Evolutionary conservation across 108 stramenopile species (phyloP).

Genomic region (Fistulifera solaris): DNA sequence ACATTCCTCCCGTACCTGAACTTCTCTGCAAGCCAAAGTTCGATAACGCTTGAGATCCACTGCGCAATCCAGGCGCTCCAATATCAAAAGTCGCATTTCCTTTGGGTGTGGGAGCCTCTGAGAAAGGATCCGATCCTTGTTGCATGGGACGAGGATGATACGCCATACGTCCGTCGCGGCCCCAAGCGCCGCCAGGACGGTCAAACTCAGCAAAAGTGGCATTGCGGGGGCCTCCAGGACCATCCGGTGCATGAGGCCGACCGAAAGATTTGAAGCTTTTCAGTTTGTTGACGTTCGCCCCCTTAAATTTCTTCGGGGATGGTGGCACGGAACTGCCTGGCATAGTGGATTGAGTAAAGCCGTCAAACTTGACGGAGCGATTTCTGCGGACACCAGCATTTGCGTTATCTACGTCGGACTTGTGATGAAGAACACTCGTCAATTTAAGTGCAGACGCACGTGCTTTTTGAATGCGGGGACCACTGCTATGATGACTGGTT

Average conservation of each 20-base stretch:
- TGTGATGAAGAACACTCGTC: slow-evolving; percentile 25
- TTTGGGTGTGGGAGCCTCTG: background rate
- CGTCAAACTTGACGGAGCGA: slow-evolving; percentile 43
- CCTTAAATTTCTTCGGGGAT: slow-evolving; percentile 22
- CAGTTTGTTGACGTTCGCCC: slow-evolving; percentile 25
- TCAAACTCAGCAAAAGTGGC: slow-evolving; percentile 58
- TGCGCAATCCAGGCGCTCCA: background rate
- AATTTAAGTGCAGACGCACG: slow-evolving; percentile 33
- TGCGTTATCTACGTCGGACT: slow-evolving; percentile 4
- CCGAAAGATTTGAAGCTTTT: slow-evolving; percentile 49
- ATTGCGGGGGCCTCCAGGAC: slow-evolving; percentile 40
- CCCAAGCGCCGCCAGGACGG: slow-evolving; percentile 32
- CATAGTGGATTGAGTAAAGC: slow-evolving; percentile 12
- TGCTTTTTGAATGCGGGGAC: slow-evolving; percentile 19
- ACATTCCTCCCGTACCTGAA: slow-evolving; percentile 8
- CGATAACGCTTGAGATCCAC: slow-evolving; percentile 12
- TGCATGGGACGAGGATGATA: slow-evolving; percentile 33
- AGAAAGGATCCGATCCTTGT: slow-evolving; percentile 11
- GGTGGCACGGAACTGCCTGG: slow-evolving; percentile 7
- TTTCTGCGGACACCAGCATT: slow-evolving; percentile 18
- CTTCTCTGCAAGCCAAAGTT: slow-evolving; percentile 11
- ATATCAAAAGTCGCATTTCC: slow-evolving; percentile 37
- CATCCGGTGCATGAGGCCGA: slow-evolving; percentile 42
- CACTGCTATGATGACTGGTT: background rate
- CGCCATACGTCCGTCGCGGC: slow-evolving; percentile 35